These are phyloP conservation scores for Pigoraptor vietnamica DNA, from an alignment of 78 protist species.

Conservation along the genomic window DNA sequence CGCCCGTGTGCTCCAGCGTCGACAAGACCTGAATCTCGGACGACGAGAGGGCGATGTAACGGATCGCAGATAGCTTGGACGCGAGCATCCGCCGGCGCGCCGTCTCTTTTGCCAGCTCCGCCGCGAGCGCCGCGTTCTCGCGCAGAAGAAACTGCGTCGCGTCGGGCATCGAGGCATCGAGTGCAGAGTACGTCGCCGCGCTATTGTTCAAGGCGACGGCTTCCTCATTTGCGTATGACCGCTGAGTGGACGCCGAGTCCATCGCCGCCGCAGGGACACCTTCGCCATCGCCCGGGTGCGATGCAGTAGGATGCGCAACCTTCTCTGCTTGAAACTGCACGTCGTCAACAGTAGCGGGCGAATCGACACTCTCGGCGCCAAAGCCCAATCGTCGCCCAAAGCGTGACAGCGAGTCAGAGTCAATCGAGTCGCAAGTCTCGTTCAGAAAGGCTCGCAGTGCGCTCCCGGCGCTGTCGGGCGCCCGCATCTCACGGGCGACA, in stretches of 20 bases:
- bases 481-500: background rate
- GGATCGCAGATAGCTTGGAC: background rate
- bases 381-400: background rate
- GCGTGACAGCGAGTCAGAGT: background rate
- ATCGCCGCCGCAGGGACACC: background rate
- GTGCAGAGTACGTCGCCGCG: background rate
- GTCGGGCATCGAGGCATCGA: background rate
- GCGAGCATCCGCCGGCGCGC: background rate
- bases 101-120: background rate
- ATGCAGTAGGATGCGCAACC: background rate
- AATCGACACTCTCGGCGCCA: background rate
- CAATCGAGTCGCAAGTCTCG: background rate
- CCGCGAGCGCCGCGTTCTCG: background rate
- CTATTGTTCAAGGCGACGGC: background rate
- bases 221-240: background rate
- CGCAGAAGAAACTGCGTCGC: background rate
- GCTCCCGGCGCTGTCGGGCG: background rate
- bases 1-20: background rate
- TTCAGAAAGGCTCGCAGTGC: background rate
- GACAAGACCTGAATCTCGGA: background rate
- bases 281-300: background rate
- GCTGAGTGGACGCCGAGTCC: background rate
- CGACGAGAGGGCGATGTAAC: background rate
- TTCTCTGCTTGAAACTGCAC: background rate
- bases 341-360: too few relatives aligned